phyloP scores from a whole-genome alignment of 1,284 basidiomycete species.

The Tremellales sp. region DNA sequence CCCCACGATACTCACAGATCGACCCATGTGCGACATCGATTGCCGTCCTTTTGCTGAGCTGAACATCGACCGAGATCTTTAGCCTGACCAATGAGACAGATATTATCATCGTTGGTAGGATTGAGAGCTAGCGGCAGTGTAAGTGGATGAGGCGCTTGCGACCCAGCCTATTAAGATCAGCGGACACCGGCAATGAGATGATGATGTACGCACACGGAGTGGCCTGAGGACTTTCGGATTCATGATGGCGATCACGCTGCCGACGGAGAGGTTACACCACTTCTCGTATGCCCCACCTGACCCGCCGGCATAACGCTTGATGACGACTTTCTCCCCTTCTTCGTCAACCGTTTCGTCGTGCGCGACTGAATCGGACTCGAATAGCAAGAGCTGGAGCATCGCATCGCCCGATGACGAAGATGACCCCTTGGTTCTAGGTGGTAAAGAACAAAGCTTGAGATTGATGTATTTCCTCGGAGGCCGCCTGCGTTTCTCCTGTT shows the following conservation, averaged over 20 bases:
- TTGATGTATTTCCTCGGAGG: conserved; percentile 66
- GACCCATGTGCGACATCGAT: conserved; percentile 76
- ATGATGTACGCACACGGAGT: conserved; percentile 59
- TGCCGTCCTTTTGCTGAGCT: conserved; percentile 72
- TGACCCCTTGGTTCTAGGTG: conserved; percentile 65
- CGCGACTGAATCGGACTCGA: conserved; percentile 70
- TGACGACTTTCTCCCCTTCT: conserved; percentile 43
- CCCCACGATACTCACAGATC: conserved; percentile 61
- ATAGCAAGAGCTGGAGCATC: conserved; percentile 73
- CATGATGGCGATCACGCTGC: conserved; percentile 81
- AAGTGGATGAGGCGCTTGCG: conserved; percentile 60
- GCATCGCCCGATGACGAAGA: conserved; percentile 63
- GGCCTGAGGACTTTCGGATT: conserved; percentile 85
- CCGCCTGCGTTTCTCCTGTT: conserved; percentile 6
- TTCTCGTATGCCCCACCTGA: conserved; percentile 87
- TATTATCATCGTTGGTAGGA: conserved; percentile 71
- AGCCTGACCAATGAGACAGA: conserved; percentile 80
- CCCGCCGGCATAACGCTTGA: conserved; percentile 73
- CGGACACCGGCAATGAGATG: not conserved
- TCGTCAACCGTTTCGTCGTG: conserved; percentile 50
- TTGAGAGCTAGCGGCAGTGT: conserved; percentile 82
- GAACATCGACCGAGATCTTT: conserved; percentile 78
- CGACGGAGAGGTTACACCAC: conserved; percentile 73
- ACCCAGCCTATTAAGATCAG: conserved; percentile 14
- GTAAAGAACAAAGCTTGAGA: conserved; percentile 62